Conservation (phyloP, 345 rosid species). For the Melastoma malabathricum region DNA sequence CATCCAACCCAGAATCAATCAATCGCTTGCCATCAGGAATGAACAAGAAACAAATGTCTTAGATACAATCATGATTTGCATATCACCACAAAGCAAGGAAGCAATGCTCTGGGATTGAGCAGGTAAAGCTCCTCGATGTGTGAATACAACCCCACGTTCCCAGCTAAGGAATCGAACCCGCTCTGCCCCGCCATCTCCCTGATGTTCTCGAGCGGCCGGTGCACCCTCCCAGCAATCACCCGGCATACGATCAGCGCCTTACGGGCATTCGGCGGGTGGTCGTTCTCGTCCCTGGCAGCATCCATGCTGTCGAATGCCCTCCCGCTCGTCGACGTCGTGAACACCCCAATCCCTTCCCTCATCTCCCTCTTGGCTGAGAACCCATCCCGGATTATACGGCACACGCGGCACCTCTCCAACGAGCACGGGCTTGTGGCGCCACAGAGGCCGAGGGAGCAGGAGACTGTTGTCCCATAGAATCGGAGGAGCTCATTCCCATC, state of each 20-base stretch:
- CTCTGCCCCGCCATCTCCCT: conserved; percentile 68
- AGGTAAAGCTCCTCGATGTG: conserved; percentile 93
- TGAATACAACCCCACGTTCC: conserved; percentile 84
- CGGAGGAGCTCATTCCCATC: conserved; percentile 95
- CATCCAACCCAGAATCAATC: too few relatives aligned
- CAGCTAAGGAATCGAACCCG: conserved; percentile 94
- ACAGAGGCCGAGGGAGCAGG: conserved; percentile 78
- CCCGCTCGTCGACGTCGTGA: conserved; percentile 91
- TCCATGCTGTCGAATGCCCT: conserved; percentile 67
- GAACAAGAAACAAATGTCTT: too few relatives aligned
- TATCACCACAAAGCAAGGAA: conserved; percentile 31
- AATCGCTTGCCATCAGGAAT: too few relatives aligned
- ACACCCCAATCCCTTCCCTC: conserved; percentile 70
- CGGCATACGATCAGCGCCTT: conserved; percentile 89
- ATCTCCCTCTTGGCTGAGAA: conserved; percentile 74
- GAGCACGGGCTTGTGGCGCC: conserved; percentile 68
- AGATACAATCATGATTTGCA: conserved; percentile 53
- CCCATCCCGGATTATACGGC: conserved; percentile 63
- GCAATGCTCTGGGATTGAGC: conserved; percentile 85
- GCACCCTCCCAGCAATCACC: conserved; percentile 95
- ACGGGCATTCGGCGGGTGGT: conserved; percentile 26
- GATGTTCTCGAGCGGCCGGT: conserved; percentile 77
- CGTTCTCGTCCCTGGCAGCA: conserved; percentile 27
- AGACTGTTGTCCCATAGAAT: conserved; percentile 72
- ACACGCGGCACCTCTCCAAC: conserved; percentile 70